Conservation (phyloP, 768 basidiomycete genomes). For the Filobasidium floriforme region DNA sequence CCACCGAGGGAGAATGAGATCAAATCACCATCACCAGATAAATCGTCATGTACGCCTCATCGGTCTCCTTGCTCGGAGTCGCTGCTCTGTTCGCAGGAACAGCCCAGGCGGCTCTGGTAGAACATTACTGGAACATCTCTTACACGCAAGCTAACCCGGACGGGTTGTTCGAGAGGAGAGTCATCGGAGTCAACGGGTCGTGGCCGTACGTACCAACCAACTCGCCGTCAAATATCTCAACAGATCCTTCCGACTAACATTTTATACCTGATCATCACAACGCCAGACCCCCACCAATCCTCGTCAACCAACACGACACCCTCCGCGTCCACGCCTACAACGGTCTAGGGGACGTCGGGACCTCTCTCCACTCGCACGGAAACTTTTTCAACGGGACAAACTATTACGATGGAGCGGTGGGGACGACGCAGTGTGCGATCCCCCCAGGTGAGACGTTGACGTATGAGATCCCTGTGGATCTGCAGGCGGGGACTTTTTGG, state of each 20-base stretch:
- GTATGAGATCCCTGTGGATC: slow-evolving; percentile 58
- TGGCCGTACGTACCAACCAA: slow-evolving; percentile 67
- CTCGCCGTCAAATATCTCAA: no score
- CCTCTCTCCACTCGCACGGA: slow-evolving; percentile 83
- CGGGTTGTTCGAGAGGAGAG: slow-evolving; percentile 60
- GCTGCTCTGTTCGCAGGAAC: neutral
- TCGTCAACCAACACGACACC: slow-evolving; percentile 62
- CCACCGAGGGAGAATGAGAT: no score
- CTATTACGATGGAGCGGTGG: slow-evolving; percentile 83
- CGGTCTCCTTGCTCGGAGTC: neutral
- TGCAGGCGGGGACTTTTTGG: slow-evolving; percentile 45
- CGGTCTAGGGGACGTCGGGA: slow-evolving; percentile 55
- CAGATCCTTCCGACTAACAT: no score
- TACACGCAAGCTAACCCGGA: slow-evolving; percentile 80
- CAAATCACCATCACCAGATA: no score
- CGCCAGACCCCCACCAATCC: slow-evolving; percentile 76
- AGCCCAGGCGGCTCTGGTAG: slow-evolving; percentile 35
- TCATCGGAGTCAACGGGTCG: slow-evolving; percentile 78
- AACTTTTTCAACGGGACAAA: slow-evolving; percentile 83
- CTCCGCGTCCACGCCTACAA: slow-evolving; percentile 71
- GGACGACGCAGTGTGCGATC: slow-evolving; percentile 71
- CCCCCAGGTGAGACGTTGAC: slow-evolving; percentile 64
- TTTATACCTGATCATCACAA: no score
- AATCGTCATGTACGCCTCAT: no score
- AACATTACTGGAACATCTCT: slow-evolving; percentile 69